phyloP scores from a whole-genome alignment of 2,329 filamentous ascomycete genomes.

The Ophiostoma australiae region DNA sequence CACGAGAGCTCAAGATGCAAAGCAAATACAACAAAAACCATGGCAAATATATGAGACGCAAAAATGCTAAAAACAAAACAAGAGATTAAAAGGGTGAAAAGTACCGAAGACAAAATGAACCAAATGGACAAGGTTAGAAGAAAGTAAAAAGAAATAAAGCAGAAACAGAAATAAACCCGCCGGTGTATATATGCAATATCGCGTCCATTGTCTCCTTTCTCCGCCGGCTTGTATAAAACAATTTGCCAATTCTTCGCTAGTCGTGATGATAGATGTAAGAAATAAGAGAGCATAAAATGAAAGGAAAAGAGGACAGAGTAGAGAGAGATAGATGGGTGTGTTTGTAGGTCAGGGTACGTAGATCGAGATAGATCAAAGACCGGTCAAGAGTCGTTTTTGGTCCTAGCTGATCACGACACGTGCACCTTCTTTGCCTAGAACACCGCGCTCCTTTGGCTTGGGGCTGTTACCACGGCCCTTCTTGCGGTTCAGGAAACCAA shows the following conservation, averaged over 20 bases:
- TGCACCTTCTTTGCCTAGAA: conserved; percentile 91
- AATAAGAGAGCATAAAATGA: not conserved
- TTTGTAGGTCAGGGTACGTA: not conserved
- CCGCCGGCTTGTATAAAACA: conserved; percentile 1
- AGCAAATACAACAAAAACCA: not conserved
- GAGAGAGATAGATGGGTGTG: not conserved
- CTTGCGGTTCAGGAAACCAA: conserved; percentile 84
- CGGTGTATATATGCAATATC: conserved; percentile 20
- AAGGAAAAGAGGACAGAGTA: not conserved
- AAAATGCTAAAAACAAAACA: not conserved
- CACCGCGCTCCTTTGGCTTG: conserved; percentile 88
- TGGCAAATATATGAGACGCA: not conserved
- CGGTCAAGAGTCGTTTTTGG: not conserved
- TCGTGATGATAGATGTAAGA: conserved; percentile 12
- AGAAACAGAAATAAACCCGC: conserved; percentile 18
- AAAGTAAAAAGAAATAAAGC: not conserved
- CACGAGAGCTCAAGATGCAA: not conserved
- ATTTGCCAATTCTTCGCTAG: conserved; percentile 15
- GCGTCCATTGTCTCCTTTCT: conserved; percentile 9
- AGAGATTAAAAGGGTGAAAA: not conserved
- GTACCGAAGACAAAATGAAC: not conserved
- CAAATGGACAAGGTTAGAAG: not conserved
- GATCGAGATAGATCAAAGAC: not conserved
- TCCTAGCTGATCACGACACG: conserved; percentile 68
- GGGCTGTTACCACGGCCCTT: conserved; percentile 87